A percentile compares a stretch with the other conserved stretches of the same genome.
Conservation (phyloP, 345 rosid genomes). For the Rubroshorea leprosula region DNA sequence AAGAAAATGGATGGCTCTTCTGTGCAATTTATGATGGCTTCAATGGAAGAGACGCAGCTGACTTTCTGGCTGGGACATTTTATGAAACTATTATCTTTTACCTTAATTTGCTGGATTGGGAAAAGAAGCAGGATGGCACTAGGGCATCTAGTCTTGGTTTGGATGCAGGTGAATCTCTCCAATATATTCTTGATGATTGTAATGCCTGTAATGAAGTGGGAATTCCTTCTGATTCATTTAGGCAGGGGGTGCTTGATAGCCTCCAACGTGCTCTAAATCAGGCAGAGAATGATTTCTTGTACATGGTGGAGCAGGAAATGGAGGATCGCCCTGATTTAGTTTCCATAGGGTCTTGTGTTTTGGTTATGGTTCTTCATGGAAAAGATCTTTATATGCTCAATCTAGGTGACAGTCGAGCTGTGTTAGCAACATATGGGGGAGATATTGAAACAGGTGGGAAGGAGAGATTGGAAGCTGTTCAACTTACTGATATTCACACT, state of each 20-base stretch:
- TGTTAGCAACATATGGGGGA: slow-evolving; percentile 58
- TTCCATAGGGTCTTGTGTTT: slow-evolving; percentile 88
- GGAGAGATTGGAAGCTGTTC: slow-evolving; percentile 60
- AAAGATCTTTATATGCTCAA: slow-evolving; percentile 67
- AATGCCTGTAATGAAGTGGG: slow-evolving; percentile 17
- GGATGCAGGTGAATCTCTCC: no score
- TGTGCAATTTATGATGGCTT: slow-evolving; percentile 94
- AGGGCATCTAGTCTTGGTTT: slow-evolving; percentile 20
- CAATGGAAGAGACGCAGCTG: slow-evolving; percentile 98
- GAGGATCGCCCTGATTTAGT: slow-evolving; percentile 95
- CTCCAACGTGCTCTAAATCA: slow-evolving; percentile 69
- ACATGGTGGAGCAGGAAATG: slow-evolving; percentile 98
- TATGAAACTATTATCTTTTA: slow-evolving; percentile 63
- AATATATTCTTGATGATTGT: slow-evolving; percentile 23
- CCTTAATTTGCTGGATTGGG: slow-evolving; percentile 50
- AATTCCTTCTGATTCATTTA: slow-evolving; percentile 40
- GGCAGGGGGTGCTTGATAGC: slow-evolving; percentile 64
- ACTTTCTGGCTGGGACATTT: slow-evolving; percentile 89
- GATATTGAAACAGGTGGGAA: slow-evolving; percentile 21
- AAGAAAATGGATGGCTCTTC: slow-evolving; percentile 88
- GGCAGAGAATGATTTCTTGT: slow-evolving; percentile 80
- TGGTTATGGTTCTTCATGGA: slow-evolving; percentile 78
- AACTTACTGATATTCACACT: slow-evolving; percentile 81
- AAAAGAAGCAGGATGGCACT: slow-evolving; percentile 39
- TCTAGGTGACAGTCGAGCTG: slow-evolving; percentile 94